Evolutionary conservation across 2,329 filamentous ascomycete genomes (phyloP), one percentile per base, ranked within the genome.

Genomic region (Calonectria pteridis): DNA sequence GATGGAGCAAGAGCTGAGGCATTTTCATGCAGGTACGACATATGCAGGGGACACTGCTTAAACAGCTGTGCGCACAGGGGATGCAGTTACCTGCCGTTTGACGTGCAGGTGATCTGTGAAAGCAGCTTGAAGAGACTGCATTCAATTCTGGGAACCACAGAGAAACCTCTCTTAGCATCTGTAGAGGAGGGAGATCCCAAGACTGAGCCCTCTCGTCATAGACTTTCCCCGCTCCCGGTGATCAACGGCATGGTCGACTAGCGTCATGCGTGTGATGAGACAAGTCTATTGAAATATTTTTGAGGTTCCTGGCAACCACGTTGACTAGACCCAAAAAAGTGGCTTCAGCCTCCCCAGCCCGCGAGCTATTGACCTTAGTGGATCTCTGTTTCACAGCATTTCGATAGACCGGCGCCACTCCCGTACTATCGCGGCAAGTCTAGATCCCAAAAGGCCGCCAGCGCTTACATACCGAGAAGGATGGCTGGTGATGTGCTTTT

Each of bases 11-110:
- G 18, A 43, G 40, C 35, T 59, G 53, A 59, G 53, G 53, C 53
- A 59, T 59, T 59, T 59, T 16, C n/a, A 59, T 59, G 53, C 53
- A 59, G 53, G 53, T 59, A 59, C 53, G 13, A 28, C n/a, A 18
- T 37, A 37, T 59, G 53, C 53, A 59, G n/a, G 53, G 35, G 33
- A 23, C 2, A 37, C 6, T 23, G 23, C 4, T 59, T 2, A 23
- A 14, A 26, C 23, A 26, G 2, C 20, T 23, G 33, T 26, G 20
- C 35, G 23, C 33, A 35, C 53, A 59, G 31, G 23, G 20, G 10
- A 35, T 37, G 53, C 53, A 37, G 6, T 9, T 26, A 10, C 4
- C n/a, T 14, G 14, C 18, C 33, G 5, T 35, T 37, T 33, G 31
- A 59, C 53, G 53, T 59, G 53, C 14, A 26, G 9, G n/a, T 26